Percentiles rank a stretch among this genome's conserved stretches.
Evolutionary conservation across 2,329 filamentous ascomycete species (phyloP).

Genomic region (Colletotrichum spinosum): DNA sequence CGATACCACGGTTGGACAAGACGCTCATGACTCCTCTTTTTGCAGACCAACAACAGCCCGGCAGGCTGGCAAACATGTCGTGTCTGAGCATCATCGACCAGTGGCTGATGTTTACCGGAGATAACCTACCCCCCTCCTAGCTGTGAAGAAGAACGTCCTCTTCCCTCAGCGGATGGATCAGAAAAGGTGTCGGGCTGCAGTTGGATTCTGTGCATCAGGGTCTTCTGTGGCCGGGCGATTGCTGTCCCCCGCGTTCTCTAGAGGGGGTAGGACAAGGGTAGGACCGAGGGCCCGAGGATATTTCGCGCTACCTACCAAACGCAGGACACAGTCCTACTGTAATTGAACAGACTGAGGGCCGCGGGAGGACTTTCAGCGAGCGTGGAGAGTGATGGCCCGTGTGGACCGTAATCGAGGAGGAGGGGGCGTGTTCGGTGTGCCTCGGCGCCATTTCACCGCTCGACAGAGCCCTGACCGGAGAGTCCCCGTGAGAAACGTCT

Average conservation of each 20-base stretch:
- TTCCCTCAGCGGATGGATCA: slow-evolving; percentile 2
- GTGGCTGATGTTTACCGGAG: slow-evolving; percentile 31
- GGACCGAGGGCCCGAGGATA: neutral
- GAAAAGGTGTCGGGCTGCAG: slow-evolving; percentile 12
- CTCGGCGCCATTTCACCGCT: slow-evolving; percentile 35
- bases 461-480: slow-evolving; percentile 3
- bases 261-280: slow-evolving; percentile 1
- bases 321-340: neutral
- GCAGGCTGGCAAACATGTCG: neutral
- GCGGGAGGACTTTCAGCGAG: slow-evolving; percentile 24
- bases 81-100: neutral
- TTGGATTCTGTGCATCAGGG: slow-evolving; percentile 31
- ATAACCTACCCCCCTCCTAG: neutral
- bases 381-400: slow-evolving; percentile 28
- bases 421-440: slow-evolving; percentile 31
- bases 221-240: slow-evolving; percentile 35
- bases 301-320: neutral
- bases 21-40: neutral
- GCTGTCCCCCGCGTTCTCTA: slow-evolving; percentile 25
- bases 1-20: too few species aligned
- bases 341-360: neutral
- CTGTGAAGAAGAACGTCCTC: neutral
- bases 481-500: slow-evolving; percentile 1
- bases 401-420: slow-evolving; percentile 27
- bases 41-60: slow-evolving; percentile 5